Evolutionary conservation across 106 monocot genomes (phyloP).

Genomic region (Agapanthus africanus): DNA sequence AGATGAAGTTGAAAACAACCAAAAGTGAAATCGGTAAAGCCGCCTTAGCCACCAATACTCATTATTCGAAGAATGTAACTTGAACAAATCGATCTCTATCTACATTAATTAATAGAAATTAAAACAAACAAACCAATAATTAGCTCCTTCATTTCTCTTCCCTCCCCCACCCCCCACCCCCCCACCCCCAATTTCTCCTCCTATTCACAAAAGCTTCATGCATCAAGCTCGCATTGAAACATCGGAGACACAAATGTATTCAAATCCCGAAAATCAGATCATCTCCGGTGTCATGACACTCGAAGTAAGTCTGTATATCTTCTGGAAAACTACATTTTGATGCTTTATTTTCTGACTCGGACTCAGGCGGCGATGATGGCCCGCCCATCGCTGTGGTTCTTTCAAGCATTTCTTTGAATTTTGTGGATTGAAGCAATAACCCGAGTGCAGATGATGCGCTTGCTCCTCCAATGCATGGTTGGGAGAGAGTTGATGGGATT

Average conservation of each 20-base stretch:
- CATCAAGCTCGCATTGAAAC: slow-evolving; percentile 45
- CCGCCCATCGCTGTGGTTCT: slow-evolving; percentile 8
- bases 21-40: too few species aligned
- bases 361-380: slow-evolving; percentile 6
- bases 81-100: too few species aligned
- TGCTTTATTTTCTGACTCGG: slow-evolving; percentile 12
- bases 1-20: too few species aligned
- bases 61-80: too few species aligned
- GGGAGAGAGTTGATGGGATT: background rate
- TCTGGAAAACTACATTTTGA: slow-evolving; percentile 46
- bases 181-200: too few species aligned
- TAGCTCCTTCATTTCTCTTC: too few species aligned
- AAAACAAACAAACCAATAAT: too few species aligned
- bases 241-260: slow-evolving; percentile 35
- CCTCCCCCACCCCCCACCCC: too few species aligned
- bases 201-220: too few species aligned
- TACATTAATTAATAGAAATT: too few species aligned
- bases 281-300: slow-evolving; percentile 29
- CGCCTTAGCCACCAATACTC: too few species aligned
- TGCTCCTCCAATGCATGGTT: background rate
- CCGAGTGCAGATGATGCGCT: slow-evolving; percentile 24
- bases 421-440: slow-evolving; percentile 31
- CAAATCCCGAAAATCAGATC: slow-evolving; percentile 57
- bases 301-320: slow-evolving; percentile 63
- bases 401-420: slow-evolving; percentile 47